Conservation (phyloP, 768 basidiomycete species). For the Trametes villosa region DNA sequence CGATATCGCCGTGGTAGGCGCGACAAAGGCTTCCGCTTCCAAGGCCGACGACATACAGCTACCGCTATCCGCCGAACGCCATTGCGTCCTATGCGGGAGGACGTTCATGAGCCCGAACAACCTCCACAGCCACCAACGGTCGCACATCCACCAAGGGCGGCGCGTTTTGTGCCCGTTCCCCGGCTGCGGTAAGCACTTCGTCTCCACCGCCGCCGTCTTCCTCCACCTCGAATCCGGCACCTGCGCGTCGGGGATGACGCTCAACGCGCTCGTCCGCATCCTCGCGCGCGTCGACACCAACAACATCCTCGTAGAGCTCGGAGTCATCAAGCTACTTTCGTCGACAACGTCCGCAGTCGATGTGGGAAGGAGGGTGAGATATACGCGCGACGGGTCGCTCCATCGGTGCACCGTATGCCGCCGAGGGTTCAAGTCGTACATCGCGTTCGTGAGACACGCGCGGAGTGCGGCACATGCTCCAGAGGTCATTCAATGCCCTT, state of each 20-base stretch:
- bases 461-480: slow-evolving; percentile 62
- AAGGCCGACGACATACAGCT: too few species aligned
- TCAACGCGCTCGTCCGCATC: slow-evolving; percentile 41
- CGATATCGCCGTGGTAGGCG: too few species aligned
- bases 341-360: too few species aligned
- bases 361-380: too few species aligned
- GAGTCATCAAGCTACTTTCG: too few species aligned
- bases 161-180: slow-evolving; percentile 40
- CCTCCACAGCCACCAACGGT: slow-evolving; percentile 54
- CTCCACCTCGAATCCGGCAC: slow-evolving; percentile 68
- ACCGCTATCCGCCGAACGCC: slow-evolving; percentile 33
- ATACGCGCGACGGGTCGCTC: slow-evolving; percentile 39
- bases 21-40: too few species aligned
- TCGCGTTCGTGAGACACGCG: slow-evolving; percentile 62
- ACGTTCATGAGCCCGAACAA: slow-evolving; percentile 47
- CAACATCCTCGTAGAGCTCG: slow-evolving; percentile 57
- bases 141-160: slow-evolving; percentile 51
- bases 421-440: slow-evolving; percentile 43
- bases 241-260: slow-evolving; percentile 55
- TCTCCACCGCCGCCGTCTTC: slow-evolving; percentile 58
- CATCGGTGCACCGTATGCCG: slow-evolving; percentile 73
- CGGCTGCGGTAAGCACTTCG: slow-evolving; percentile 50
- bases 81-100: slow-evolving; percentile 51
- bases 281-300: slow-evolving; percentile 47
- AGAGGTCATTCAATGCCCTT: slow-evolving; percentile 58